Percentiles rank a stretch among this genome's conserved stretches.
These are phyloP conservation scores for Lichtheimia corymbifera DNA, from an alignment of 371 early-diverging fungal species.

Conservation along the genomic window DNA sequence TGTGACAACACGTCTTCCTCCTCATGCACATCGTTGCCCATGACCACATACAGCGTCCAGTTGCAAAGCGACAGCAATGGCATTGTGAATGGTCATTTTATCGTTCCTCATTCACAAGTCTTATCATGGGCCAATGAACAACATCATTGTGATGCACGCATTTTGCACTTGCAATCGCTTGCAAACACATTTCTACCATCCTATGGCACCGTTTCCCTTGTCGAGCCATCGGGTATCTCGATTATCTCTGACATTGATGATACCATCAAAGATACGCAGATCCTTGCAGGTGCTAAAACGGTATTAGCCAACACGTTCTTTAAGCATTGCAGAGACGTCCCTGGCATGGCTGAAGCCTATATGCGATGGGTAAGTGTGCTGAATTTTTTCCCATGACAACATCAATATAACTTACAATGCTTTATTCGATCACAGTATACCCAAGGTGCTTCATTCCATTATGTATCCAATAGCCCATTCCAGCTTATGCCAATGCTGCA, in stretches of 20 bases:
- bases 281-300: slow-evolving; percentile 66
- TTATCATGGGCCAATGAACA: slow-evolving; percentile 34
- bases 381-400: slow-evolving; percentile 4
- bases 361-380: slow-evolving; percentile 55
- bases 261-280: slow-evolving; percentile 83
- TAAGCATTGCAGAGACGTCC: slow-evolving; percentile 54
- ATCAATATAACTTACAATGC: neutral
- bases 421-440: slow-evolving; percentile 37
- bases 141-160: slow-evolving; percentile 30
- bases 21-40: neutral
- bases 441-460: slow-evolving; percentile 80
- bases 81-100: slow-evolving; percentile 29
- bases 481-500: slow-evolving; percentile 79
- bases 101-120: slow-evolving; percentile 23
- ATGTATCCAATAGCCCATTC: slow-evolving; percentile 91
- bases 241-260: slow-evolving; percentile 91
- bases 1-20: neutral
- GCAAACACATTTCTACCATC: slow-evolving; percentile 22
- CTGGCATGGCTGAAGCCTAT: slow-evolving; percentile 76
- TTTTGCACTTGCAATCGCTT: slow-evolving; percentile 22
- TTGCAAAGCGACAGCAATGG: slow-evolving; percentile 22
- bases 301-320: slow-evolving; percentile 75
- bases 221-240: slow-evolving; percentile 67
- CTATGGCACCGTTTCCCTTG: slow-evolving; percentile 50
- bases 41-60: neutral